Percentiles rank a stretch among this genome's conserved stretches.
These are phyloP conservation scores for Calonectria pseudoreteaudii DNA, from an alignment of 2,329 filamentous ascomycete genomes.

Conservation along the genomic window DNA sequence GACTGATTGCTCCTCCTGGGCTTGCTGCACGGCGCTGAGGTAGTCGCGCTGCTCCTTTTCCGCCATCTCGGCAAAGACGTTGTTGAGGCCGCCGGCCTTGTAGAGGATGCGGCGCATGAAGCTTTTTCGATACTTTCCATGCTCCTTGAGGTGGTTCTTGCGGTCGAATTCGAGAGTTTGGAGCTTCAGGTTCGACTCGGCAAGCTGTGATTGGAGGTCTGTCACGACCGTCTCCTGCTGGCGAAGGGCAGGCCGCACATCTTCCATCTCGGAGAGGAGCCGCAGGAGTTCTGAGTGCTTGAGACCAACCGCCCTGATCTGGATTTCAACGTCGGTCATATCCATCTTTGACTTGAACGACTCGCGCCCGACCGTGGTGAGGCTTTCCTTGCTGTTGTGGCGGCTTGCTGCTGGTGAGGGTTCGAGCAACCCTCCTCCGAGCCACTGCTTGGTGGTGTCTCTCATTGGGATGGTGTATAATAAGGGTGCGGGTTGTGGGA, in stretches of 20 bases:
- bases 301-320: constrained; percentile 53
- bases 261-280: constrained; percentile 61
- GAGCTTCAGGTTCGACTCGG: constrained; percentile 31
- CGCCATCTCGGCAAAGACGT: constrained; percentile 54
- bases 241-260: constrained; percentile 58
- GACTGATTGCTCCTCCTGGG: constrained; percentile 58
- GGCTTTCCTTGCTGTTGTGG: not conserved
- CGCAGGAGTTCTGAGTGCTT: constrained; percentile 58
- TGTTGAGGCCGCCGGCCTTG: constrained; percentile 61
- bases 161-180: constrained; percentile 52
- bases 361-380: not conserved
- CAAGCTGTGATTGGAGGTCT: constrained; percentile 58
- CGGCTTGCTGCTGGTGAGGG: not conserved
- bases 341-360: not conserved
- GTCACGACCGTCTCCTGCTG: constrained; percentile 59
- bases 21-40: constrained; percentile 62
- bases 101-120: constrained; percentile 64
- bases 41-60: constrained; percentile 68
- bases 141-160: constrained; percentile 61
- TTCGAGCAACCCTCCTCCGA: not conserved
- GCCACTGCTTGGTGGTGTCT: constrained; percentile 1
- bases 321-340: constrained; percentile 48
- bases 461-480: not conserved
- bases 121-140: constrained; percentile 65
- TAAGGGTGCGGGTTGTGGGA: not conserved